Base-by-base conservation (phyloP, 768 basidiomycete species). In the Lentinula aciculospora region DNA sequence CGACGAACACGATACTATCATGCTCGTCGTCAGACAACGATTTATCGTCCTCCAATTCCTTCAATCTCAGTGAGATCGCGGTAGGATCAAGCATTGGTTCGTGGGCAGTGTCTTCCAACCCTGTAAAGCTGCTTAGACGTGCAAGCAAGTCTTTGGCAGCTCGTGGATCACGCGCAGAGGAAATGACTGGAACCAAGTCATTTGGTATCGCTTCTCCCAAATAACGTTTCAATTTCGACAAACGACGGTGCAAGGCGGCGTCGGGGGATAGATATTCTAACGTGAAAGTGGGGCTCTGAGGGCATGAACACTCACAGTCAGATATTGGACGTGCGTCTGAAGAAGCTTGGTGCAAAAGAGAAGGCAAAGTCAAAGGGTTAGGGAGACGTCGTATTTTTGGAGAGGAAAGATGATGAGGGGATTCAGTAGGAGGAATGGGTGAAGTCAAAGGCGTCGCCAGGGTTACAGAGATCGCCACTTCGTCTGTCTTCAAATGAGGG, bases 161-260 rank as follows among this genome's bases (percentile, higher is more conserved):
- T 44, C 17, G 54, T n/a, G 54, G 40, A 45, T 56, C 44, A 6
- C 54, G 54, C 6, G 54, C 54, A 56, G 54, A 42, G n/a, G 54
- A 42, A 17, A 57, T 57, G 10, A 47, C 12, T 4, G 60, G 46
- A 21, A 67, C 54, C 12, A 69, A 53, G 8, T 70, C 71, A 3
- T 62, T 46, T 13, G 64, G 67, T 8, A 73, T 58, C 0, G 66
- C 59, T 59, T 70, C 69, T 29, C 72, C 74, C 29, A 73, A 63
- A 54, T 69, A 68, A 23, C 71, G 72, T 3, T 64, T 69, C 17
- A 71, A 66, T 57, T 72, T 72, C 15, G 65, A 65, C 15, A 71
- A 57, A 17, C 72, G 68, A 55, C 59, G 65, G 17, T 62, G 67
- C 19, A 61, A 65, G 15, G 62, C 65, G n/a, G 68, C 70, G 6